These are phyloP conservation scores for Aurantiochytrium sp. DNA, from an alignment of 108 stramenopile species.

Conservation along the genomic window DNA sequence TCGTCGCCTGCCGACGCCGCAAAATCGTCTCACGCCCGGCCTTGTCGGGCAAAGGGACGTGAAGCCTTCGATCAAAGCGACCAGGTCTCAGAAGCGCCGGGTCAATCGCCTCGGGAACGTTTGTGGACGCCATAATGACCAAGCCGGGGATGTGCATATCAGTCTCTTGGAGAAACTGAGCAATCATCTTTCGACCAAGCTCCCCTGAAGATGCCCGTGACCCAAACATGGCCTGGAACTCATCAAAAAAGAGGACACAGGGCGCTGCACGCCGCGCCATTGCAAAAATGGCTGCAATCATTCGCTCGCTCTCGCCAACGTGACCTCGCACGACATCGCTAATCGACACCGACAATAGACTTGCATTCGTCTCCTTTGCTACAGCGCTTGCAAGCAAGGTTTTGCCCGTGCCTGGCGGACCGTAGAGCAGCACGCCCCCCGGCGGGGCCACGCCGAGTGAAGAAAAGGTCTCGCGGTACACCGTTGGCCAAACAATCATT, in stretches of 20 bases:
- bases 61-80: slow-evolving; percentile 95
- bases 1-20: slow-evolving; percentile 83
- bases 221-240: slow-evolving; percentile 97
- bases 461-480: slow-evolving; percentile 85
- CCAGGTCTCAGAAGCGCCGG: slow-evolving; percentile 97
- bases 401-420: slow-evolving; percentile 98
- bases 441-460: slow-evolving; percentile 87
- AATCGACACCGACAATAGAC: slow-evolving; percentile 82
- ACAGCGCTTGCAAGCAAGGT: slow-evolving; percentile 98
- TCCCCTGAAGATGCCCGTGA: slow-evolving; percentile 77
- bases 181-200: slow-evolving; percentile 82
- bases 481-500: slow-evolving; percentile 94
- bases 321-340: slow-evolving; percentile 71
- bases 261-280: slow-evolving; percentile 97
- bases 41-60: slow-evolving; percentile 83
- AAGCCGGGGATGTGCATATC: slow-evolving; percentile 55
- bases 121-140: slow-evolving; percentile 97
- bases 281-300: slow-evolving; percentile 94
- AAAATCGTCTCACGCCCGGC: slow-evolving; percentile 74
- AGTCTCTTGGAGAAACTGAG: slow-evolving; percentile 95
- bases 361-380: slow-evolving; percentile 97
- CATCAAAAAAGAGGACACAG: slow-evolving; percentile 99
- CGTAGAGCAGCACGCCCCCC: slow-evolving; percentile 94
- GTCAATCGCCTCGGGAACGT: slow-evolving; percentile 97
- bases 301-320: slow-evolving; percentile 97